Conservation (phyloP, 2,329 filamentous ascomycete genomes). For the Bimuria novae-zelandiae region DNA sequence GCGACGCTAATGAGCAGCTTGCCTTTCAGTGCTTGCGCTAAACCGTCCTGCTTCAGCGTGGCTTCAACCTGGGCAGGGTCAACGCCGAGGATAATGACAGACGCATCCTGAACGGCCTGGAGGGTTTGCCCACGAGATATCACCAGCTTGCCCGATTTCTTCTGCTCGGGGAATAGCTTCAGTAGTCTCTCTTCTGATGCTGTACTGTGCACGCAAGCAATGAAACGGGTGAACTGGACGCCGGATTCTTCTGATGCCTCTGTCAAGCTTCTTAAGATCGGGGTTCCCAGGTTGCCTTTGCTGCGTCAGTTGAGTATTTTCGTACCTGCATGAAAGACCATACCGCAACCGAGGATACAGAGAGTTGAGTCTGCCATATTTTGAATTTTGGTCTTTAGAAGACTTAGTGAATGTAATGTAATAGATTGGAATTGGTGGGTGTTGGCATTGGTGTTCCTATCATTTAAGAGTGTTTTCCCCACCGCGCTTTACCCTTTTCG, state of each 20-base stretch:
- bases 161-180: slow-evolving; percentile 37
- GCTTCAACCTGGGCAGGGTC: slow-evolving; percentile 52
- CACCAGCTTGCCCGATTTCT: slow-evolving; percentile 32
- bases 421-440: too few relatives aligned
- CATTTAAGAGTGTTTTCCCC: too few relatives aligned
- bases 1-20: slow-evolving; percentile 59
- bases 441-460: too few relatives aligned
- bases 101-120: slow-evolving; percentile 41
- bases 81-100: slow-evolving; percentile 54
- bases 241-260: slow-evolving; percentile 17
- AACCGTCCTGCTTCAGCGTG: slow-evolving; percentile 45
- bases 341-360: slow-evolving; percentile 39
- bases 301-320: slow-evolving; percentile 1
- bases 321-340: background rate
- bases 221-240: slow-evolving; percentile 39
- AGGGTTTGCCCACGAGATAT: slow-evolving; percentile 44
- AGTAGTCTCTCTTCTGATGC: slow-evolving; percentile 43
- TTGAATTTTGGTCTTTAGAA: background rate
- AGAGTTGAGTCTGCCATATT: slow-evolving; percentile 23
- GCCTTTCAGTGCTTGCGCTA: slow-evolving; percentile 46
- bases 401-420: too few relatives aligned
- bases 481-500: too few relatives aligned
- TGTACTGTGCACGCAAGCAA: slow-evolving; percentile 51
- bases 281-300: slow-evolving; percentile 47
- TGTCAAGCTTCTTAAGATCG: slow-evolving; percentile 45